Evolutionary conservation across 2,329 filamentous ascomycete species (phyloP).

Genomic region (Aspergillus ochraceus): DNA sequence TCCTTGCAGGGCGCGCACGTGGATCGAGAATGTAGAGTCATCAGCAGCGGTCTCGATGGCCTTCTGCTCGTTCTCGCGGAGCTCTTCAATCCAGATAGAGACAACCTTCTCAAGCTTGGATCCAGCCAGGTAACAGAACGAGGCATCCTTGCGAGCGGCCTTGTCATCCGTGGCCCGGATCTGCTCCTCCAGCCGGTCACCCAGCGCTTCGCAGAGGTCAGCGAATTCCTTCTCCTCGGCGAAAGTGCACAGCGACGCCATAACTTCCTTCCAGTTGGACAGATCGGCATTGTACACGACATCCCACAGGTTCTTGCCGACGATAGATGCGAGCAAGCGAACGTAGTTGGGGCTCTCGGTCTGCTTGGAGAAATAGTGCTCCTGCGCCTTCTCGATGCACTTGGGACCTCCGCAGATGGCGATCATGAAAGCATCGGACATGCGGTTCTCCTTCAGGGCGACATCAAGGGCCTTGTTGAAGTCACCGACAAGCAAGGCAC

Average conservation of each 20-base stretch:
- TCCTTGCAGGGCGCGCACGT: slow-evolving; percentile 81
- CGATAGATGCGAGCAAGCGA: slow-evolving; percentile 84
- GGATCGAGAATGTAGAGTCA: slow-evolving; percentile 86
- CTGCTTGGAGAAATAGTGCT: slow-evolving; percentile 83
- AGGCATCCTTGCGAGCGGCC: slow-evolving; percentile 75
- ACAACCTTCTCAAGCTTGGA: slow-evolving; percentile 98
- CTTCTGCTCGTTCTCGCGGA: slow-evolving; percentile 78
- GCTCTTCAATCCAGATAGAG: slow-evolving; percentile 86
- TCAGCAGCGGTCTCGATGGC: slow-evolving; percentile 67
- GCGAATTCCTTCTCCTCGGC: slow-evolving; percentile 88
- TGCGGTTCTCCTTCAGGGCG: slow-evolving; percentile 81
- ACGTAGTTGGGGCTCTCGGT: slow-evolving; percentile 85
- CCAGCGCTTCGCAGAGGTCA: slow-evolving; percentile 90
- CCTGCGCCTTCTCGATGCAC: slow-evolving; percentile 90
- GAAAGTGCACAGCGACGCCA: slow-evolving; percentile 94
- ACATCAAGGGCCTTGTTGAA: slow-evolving; percentile 89
- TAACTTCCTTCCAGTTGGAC: slow-evolving; percentile 92
- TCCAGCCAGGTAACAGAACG: slow-evolving; percentile 93
- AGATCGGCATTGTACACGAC: slow-evolving; percentile 95
- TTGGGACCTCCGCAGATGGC: slow-evolving; percentile 94
- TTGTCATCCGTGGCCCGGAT: slow-evolving; percentile 56
- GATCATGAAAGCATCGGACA: slow-evolving; percentile 97
- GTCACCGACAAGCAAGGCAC: slow-evolving; percentile 82
- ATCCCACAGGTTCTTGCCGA: slow-evolving; percentile 97
- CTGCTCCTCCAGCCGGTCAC: slow-evolving; percentile 81